Evolutionary conservation across 345 rosid species (phyloP), one percentile per base, ranked within the genome.

Genomic region (Limnanthes douglasii): DNA sequence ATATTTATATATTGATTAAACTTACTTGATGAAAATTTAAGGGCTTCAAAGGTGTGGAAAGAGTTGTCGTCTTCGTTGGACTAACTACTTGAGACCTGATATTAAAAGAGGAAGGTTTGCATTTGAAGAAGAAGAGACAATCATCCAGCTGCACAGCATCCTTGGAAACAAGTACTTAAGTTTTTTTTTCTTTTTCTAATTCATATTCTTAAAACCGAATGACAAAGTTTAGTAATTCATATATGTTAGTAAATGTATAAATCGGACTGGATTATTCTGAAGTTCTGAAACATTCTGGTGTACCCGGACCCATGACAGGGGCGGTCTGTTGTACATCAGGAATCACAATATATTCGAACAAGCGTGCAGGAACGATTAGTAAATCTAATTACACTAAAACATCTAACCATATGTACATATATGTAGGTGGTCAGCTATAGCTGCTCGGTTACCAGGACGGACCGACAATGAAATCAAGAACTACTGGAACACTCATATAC

Each of bases 31-130:
- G 18, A 18, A 12, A 7, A 32, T 23, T 45, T 36, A 24, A 88
- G 97, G 86, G 30, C 92, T 90, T 16, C 72, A 79, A 56, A 70
- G 98, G 51, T 90, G 98, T 21, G 98, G 98, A 17, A 90, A 90
- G 71, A 90, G 98, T 31, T 90, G 98, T 18, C 94, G 98, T 12
- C 86, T 90, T 3, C 73, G 98, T 31, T 90, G 98, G 98, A 84
- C 94, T 8, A 90, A 90, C 56, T 90, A 90, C 38, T 65, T 90
- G 44, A 61, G 95, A 26, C 94, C 98, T 15, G 98, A 84, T 50
- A 90, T 84, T 47, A 90, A 65, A 67, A 72, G 98, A 60, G 98
- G 98, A 30, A 56, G 85, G 41, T 84, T 90, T 45, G 70, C 98
- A 0, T 90, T 90, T 12, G 98, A 90, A 45, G 98, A 90, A 60